Conservation (phyloP, 306 rosid species). For the Fagus sylvatica region DNA sequence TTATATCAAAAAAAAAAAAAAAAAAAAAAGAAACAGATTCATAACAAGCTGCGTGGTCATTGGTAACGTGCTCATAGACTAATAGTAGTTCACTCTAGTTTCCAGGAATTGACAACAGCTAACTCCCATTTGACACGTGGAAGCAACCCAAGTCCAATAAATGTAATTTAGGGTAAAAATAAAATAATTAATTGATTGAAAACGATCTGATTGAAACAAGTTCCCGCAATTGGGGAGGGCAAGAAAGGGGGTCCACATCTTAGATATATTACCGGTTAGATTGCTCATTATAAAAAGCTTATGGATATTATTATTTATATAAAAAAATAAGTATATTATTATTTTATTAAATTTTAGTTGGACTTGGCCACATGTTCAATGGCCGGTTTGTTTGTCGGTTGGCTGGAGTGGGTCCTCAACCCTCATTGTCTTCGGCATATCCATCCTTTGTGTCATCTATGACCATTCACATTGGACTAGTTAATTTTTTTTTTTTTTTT, state of each 20-base stretch:
- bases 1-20: too few species aligned
- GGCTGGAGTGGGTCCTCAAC: too few species aligned
- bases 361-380: neutral
- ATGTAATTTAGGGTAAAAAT: too few species aligned
- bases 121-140: conserved; percentile 5
- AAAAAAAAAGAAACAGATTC: neutral
- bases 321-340: too few species aligned
- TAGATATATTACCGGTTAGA: neutral
- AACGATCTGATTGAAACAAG: neutral
- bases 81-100: neutral
- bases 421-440: too few species aligned
- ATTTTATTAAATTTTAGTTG: too few species aligned
- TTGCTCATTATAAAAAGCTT: too few species aligned
- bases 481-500: too few species aligned
- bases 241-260: neutral
- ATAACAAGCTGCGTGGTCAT: neutral
- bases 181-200: neutral
- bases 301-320: too few species aligned
- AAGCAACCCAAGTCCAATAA: neutral
- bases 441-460: too few species aligned
- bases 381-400: neutral
- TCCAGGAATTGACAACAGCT: neutral
- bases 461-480: too few species aligned
- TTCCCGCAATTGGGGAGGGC: neutral
- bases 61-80: too few species aligned